Percentiles rank a stretch among this genome's conserved stretches.
Conservation (phyloP, 176 grass and related monocot species). For the Tillandsia leiboldiana region DNA sequence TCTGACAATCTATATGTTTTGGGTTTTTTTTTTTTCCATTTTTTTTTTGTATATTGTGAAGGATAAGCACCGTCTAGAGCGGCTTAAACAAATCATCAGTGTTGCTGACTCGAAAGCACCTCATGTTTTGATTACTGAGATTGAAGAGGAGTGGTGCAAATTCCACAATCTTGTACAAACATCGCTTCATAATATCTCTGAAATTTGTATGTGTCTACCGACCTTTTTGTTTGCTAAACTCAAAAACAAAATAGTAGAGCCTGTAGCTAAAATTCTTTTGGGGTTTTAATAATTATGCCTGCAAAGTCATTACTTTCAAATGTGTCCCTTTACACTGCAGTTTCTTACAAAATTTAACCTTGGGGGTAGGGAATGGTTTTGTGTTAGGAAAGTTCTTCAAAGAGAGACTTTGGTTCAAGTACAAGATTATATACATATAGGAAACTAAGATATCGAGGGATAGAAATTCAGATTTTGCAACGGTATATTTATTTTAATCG, state of each 20-base stretch:
- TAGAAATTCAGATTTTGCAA: too few relatives aligned
- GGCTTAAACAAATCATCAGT: constrained; percentile 45
- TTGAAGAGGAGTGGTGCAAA: constrained; percentile 85
- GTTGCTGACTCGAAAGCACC: constrained; percentile 20
- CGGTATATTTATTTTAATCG: too few relatives aligned
- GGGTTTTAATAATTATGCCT: too few relatives aligned
- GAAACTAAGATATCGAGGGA: too few relatives aligned
- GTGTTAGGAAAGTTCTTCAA: too few relatives aligned
- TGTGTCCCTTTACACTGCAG: too few relatives aligned
- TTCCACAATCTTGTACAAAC: constrained; percentile 58
- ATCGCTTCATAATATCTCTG: constrained; percentile 62
- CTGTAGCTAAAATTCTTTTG: not conserved
- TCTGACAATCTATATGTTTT: not conserved
- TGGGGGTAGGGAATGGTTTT: too few relatives aligned
- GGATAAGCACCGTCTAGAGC: constrained; percentile 60
- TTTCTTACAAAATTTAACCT: too few relatives aligned
- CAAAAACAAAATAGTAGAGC: not conserved
- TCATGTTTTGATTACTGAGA: constrained; percentile 31
- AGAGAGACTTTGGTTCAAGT: too few relatives aligned
- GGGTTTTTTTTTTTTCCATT: constrained; percentile 11
- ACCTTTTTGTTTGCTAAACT: constrained; percentile 12
- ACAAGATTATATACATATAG: too few relatives aligned
- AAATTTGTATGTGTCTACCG: constrained; percentile 64
- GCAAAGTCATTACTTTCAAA: too few relatives aligned
- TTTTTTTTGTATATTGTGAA: constrained; percentile 12